Conservation (phyloP, 768 basidiomycete genomes). For the Strobilomyces echinocephalus region DNA sequence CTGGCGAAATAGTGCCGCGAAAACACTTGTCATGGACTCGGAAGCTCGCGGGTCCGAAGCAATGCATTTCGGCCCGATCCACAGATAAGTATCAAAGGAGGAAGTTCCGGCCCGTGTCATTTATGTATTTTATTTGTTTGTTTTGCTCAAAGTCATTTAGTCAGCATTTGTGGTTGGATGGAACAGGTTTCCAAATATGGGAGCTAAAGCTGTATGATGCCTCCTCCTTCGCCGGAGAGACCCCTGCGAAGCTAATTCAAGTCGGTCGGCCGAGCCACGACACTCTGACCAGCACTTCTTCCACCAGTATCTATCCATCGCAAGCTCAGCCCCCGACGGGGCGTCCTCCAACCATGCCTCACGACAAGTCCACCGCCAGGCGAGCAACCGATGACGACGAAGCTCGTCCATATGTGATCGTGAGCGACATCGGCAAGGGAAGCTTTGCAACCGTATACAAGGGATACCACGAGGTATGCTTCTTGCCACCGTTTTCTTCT, state of each 20-base stretch:
- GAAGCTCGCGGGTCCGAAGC: background rate
- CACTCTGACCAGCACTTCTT: constrained; percentile 7
- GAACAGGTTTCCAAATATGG: constrained; percentile 27
- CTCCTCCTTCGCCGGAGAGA: constrained; percentile 11
- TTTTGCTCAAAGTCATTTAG: constrained; percentile 3
- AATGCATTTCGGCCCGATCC: no score
- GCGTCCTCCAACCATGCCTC: constrained; percentile 20
- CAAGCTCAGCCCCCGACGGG: constrained; percentile 18
- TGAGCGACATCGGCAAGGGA: constrained; percentile 77
- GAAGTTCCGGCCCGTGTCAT: no score
- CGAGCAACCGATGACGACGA: constrained; percentile 59
- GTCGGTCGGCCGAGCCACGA: constrained; percentile 16
- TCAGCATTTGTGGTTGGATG: constrained; percentile 19
- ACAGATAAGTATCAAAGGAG: no score
- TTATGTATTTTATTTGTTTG: background rate
- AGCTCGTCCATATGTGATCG: constrained; percentile 71
- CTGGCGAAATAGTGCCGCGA: background rate
- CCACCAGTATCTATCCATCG: constrained; percentile 7
- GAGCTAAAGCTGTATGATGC: constrained; percentile 17
- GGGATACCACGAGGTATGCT: constrained; percentile 80
- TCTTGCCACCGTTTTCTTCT: background rate
- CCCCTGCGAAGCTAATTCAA: constrained; percentile 24
- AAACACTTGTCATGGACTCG: no score
- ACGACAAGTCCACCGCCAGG: constrained; percentile 24
- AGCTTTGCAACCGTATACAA: constrained; percentile 96